A percentile compares a stretch with the other conserved stretches of the same genome.
phyloP scores from a whole-genome alignment of 352 stramenopile genomes.

The Pelagophyceae sp. region DNA sequence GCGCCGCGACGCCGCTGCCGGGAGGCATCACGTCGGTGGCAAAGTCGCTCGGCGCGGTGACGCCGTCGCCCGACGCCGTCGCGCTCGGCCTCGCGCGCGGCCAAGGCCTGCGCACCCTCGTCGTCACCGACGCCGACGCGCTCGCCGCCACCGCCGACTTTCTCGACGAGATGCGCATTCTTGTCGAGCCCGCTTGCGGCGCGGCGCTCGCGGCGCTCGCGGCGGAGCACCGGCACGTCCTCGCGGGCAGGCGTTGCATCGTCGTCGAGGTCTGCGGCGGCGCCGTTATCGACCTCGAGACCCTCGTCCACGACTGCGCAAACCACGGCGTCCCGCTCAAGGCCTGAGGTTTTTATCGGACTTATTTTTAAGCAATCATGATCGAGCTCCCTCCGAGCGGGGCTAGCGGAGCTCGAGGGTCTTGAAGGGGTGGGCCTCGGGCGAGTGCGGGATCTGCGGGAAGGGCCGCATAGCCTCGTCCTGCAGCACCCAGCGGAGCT shows the following conservation, averaged over 20 bases:
- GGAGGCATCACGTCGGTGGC: conserved; percentile 55
- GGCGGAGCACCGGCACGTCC: conserved; percentile 29
- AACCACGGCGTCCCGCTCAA: too few species aligned
- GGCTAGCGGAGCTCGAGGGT: too few species aligned
- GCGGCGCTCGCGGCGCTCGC: conserved; percentile 54
- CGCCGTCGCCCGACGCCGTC: conserved; percentile 51
- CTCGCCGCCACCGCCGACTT: conserved; percentile 57
- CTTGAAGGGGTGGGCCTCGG: too few species aligned
- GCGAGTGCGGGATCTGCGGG: too few species aligned
- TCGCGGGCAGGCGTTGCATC: conserved; percentile 40
- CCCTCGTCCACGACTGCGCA: too few species aligned
- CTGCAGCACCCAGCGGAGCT: too few species aligned
- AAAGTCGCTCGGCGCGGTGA: conserved; percentile 57
- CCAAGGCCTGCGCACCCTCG: conserved; percentile 35
- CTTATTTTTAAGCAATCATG: too few species aligned
- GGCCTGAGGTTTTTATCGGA: too few species aligned
- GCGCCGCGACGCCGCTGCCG: conserved; percentile 35
- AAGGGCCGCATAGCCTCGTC: too few species aligned
- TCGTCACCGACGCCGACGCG: conserved; percentile 60
- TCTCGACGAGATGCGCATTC: conserved; percentile 55
- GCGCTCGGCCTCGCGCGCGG: conserved; percentile 35
- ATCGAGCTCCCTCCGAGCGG: too few species aligned
- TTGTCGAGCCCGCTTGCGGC: conserved; percentile 69
- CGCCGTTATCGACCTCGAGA: conserved; percentile 28
- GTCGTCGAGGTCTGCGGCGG: conserved; percentile 62